Evolutionary conservation across 2,329 filamentous ascomycete species (phyloP).

Genomic region (Talaromyces sp.): DNA sequence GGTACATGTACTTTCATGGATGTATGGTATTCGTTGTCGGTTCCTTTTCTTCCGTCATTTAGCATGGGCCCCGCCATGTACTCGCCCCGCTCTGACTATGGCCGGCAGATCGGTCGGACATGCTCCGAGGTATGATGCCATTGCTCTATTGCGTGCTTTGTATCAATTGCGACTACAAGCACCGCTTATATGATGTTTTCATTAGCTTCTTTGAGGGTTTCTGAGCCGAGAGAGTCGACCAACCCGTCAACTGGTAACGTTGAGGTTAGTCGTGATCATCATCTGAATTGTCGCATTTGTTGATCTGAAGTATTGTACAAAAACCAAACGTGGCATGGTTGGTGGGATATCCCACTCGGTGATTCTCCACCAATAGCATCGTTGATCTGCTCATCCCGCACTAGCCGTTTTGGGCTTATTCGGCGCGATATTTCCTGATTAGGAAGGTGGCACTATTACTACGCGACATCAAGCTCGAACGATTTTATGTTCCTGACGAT

Average conservation of each 20-base stretch:
- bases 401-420: neutral
- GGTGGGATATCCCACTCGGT: neutral
- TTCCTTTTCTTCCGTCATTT: neutral
- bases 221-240: neutral
- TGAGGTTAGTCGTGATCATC: neutral
- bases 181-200: neutral
- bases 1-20: neutral
- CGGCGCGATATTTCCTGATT: neutral
- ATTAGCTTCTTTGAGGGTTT: neutral
- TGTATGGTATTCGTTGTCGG: neutral
- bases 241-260: neutral
- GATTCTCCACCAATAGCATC: neutral
- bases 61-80: conserved; percentile 1
- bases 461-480: neutral
- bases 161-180: neutral
- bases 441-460: neutral
- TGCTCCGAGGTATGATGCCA: conserved; percentile 17
- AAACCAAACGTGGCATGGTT: neutral
- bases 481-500: neutral
- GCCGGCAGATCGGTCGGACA: conserved; percentile 9
- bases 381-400: neutral
- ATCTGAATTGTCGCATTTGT: neutral
- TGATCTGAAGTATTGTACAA: neutral
- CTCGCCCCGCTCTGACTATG: neutral
- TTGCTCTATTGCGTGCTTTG: neutral